A percentile compares a stretch with the other conserved stretches of the same genome.
Evolutionary conservation across 1,284 basidiomycete species (phyloP).

Genomic region (Ceratobasidium sp.): DNA sequence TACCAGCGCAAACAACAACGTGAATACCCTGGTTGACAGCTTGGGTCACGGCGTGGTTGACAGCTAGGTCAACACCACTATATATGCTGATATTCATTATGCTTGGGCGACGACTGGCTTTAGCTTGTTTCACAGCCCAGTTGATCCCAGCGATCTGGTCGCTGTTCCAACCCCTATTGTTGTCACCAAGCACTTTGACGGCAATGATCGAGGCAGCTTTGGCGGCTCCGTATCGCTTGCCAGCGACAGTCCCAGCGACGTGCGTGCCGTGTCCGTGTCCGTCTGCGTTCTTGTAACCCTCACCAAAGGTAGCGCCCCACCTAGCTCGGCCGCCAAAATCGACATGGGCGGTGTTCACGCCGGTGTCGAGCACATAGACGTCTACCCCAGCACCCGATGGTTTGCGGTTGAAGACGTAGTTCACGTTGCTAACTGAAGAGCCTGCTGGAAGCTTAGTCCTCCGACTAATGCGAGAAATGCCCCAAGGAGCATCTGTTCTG

Average conservation of each 20-base stretch:
- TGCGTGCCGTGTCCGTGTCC: constrained; percentile 48
- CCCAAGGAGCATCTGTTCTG: constrained; percentile 36
- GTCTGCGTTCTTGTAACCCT: constrained; percentile 58
- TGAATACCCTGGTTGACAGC: constrained; percentile 49
- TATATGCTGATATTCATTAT: constrained; percentile 48
- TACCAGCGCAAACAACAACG: constrained; percentile 50
- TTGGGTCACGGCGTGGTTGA: constrained; percentile 47
- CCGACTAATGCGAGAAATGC: constrained; percentile 34
- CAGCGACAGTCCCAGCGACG: constrained; percentile 62
- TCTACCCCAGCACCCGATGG: constrained; percentile 67
- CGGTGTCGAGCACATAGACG: constrained; percentile 62
- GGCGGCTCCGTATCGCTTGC: constrained; percentile 90
- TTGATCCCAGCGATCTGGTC: constrained; percentile 49
- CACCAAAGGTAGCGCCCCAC: constrained; percentile 68
- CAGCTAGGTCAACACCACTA: constrained; percentile 37
- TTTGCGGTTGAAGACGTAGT: constrained; percentile 32
- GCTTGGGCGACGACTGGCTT: constrained; percentile 44
- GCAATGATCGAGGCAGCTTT: constrained; percentile 94
- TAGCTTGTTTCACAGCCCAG: constrained; percentile 38
- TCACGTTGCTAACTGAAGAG: constrained; percentile 11
- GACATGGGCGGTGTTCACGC: constrained; percentile 65
- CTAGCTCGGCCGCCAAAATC: constrained; percentile 70
- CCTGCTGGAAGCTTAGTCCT: constrained; percentile 12
- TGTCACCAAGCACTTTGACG: constrained; percentile 96
- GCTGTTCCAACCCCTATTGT: constrained; percentile 94